Evolutionary conservation across 352 stramenopile genomes (phyloP), one percentile per base, ranked within the genome.

Genomic region (Phytophthora macrochlamydospora): DNA sequence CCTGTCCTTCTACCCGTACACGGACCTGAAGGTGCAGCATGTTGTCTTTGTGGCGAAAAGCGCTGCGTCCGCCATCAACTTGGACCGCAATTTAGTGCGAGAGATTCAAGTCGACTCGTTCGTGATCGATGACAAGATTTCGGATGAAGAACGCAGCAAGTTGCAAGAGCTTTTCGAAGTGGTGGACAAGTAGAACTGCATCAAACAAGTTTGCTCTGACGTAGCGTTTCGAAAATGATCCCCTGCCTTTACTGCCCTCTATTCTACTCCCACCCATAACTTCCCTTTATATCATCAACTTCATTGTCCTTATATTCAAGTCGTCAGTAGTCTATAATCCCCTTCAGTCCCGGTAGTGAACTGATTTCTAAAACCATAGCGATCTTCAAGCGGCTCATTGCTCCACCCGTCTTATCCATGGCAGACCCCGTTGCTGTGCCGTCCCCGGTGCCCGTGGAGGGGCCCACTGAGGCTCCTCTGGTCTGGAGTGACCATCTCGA

Each of bases 401-500:
- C 18, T 24, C 18, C 18, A 24, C 18, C 18, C 18, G 18, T 24
- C 18, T 24, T 24, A 24, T 24, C 18, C 18, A 24, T 24, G 18
- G 18, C 18, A 24, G 18, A 24, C 18, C 18, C 18, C 18, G 18
- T 24, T 24, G 18, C 18, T 24, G 18, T 24, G 18, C 18, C 18
- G 18, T 24, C 18, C 18, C 18, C 18, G 18, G 18, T 24, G 18
- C 18, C 18, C 18, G 18, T 24, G 18, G 18, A 24, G 18, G 18
- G 18, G 24, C 61, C 64, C 12, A 53, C 9, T n/a, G 37, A 49
- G 14, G 51, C 48, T 7, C 62, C 75, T 0, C 52, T 59, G 48
- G 67, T 89, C 35, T 94, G 87, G 87, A 88, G 83, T 30, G 74
- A 90, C 48, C 57, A 92, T 48, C 56, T 94, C 28, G 63, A 69